These are phyloP conservation scores for Ogataea salicorniae DNA, from an alignment of 805 yeast species.

Conservation along the genomic window DNA sequence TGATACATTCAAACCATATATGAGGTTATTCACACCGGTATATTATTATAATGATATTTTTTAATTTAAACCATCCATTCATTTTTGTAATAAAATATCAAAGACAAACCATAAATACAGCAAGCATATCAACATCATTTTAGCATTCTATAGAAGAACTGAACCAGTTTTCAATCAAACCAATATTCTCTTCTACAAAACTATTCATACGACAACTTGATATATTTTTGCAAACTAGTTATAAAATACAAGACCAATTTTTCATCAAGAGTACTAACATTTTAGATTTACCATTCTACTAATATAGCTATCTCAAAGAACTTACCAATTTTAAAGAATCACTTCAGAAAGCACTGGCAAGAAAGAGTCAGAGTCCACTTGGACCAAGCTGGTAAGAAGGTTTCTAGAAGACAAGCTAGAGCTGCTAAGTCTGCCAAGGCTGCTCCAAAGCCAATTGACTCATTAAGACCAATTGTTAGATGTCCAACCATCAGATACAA, in stretches of 20 bases:
- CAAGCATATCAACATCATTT: too few relatives aligned
- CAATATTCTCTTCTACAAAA: too few relatives aligned
- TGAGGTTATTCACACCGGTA: too few relatives aligned
- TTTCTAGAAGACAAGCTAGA: constrained; percentile 93
- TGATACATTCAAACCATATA: too few relatives aligned
- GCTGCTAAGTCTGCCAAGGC: constrained; percentile 86
- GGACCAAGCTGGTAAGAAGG: constrained; percentile 99
- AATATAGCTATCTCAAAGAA: constrained; percentile 92
- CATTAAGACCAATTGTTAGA: constrained; percentile 96
- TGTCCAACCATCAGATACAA: constrained; percentile 98
- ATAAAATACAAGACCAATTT: background rate
- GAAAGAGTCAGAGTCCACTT: constrained; percentile 99
- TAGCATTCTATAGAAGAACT: too few relatives aligned
- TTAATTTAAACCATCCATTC: too few relatives aligned
- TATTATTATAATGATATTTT: too few relatives aligned
- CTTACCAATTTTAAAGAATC: constrained; percentile 98
- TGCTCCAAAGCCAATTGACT: constrained; percentile 98
- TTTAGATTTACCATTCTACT: background rate
- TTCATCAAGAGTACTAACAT: constrained; percentile 16
- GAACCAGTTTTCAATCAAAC: too few relatives aligned
- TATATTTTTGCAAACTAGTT: too few relatives aligned
- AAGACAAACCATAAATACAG: too few relatives aligned
- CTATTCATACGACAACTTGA: too few relatives aligned
- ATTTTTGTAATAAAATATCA: too few relatives aligned
- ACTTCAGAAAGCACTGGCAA: constrained; percentile 99